A percentile compares a stretch with the other conserved stretches of the same genome.
Conservation (phyloP, 2,329 filamentous ascomycete species). For the Sarocladium kiliense region DNA sequence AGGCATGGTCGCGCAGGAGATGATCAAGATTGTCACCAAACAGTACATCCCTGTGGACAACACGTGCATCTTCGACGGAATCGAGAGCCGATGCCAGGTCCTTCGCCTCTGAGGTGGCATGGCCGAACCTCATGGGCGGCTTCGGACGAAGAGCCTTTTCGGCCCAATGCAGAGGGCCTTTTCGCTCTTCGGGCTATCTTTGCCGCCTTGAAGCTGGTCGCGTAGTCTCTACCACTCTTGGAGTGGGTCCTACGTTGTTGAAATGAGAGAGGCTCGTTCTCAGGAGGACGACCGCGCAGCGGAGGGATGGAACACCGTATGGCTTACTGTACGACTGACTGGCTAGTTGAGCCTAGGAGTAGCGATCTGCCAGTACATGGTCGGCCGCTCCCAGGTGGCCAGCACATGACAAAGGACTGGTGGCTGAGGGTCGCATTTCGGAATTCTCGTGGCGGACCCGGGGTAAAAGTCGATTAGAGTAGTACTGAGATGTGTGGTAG, state of each 20-base stretch:
- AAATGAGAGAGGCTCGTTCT: background rate
- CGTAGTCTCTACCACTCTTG: background rate
- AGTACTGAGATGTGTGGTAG: background rate
- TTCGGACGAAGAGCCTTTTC: background rate
- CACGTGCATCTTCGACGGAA: constrained; percentile 66
- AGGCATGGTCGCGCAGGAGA: constrained; percentile 93
- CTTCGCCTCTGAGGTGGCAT: constrained; percentile 38
- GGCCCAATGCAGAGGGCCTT: background rate
- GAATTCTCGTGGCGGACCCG: constrained; percentile 1
- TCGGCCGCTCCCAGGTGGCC: background rate
- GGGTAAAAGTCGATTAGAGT: constrained; percentile 4
- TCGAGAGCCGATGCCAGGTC: constrained; percentile 56
- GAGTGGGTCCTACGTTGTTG: background rate
- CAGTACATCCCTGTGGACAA: constrained; percentile 70
- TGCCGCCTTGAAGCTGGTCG: background rate
- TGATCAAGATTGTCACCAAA: constrained; percentile 80
- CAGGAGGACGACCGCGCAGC: background rate
- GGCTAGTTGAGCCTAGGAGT: background rate
- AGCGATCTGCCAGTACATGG: background rate
- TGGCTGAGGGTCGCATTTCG: constrained; percentile 7
- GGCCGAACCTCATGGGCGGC: background rate
- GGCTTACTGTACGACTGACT: background rate
- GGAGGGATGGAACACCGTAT: constrained; percentile 1
- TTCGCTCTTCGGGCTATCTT: constrained; percentile 2
- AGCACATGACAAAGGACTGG: background rate